Conservation (phyloP, 306 rosid species). For the Astragalus glycyphyllos region DNA sequence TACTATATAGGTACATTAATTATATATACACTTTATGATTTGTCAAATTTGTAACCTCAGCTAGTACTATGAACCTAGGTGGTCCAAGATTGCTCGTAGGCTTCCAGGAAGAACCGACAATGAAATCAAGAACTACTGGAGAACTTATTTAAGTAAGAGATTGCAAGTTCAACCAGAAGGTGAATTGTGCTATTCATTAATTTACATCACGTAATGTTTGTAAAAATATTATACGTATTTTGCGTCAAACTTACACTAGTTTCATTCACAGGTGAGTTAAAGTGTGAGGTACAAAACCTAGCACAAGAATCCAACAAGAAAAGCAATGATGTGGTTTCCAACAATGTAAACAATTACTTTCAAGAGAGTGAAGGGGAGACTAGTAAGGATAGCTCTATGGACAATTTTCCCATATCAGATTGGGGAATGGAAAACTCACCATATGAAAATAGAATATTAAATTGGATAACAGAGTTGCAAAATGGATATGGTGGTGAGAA, state of each 20-base stretch:
- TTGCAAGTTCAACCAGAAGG: constrained; percentile 51
- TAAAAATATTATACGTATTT: not conserved
- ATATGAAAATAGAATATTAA: constrained; percentile 54
- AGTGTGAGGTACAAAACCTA: constrained; percentile 18
- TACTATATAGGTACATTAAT: not conserved
- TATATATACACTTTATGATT: not conserved
- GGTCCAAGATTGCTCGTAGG: constrained; percentile 73
- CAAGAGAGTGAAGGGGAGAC: constrained; percentile 35
- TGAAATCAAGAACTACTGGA: constrained; percentile 80
- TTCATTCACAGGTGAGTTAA: constrained; percentile 40
- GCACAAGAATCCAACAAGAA: constrained; percentile 33
- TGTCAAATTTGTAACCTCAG: constrained; percentile 21
- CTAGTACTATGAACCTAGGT: constrained; percentile 44
- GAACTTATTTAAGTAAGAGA: constrained; percentile 58
- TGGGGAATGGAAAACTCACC: constrained; percentile 58
- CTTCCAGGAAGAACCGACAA: constrained; percentile 79
- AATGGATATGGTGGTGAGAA: constrained; percentile 40
- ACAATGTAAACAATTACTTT: constrained; percentile 15
- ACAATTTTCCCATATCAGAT: constrained; percentile 37
- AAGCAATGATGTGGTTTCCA: constrained; percentile 31
- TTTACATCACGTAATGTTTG: not conserved
- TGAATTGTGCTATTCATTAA: constrained; percentile 1
- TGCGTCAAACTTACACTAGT: constrained; percentile 5
- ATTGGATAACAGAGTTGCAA: constrained; percentile 61
- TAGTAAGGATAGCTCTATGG: constrained; percentile 37